A percentile compares a stretch with the other conserved stretches of the same genome.
Evolutionary conservation across 306 rosid genomes (phyloP).

Genomic region (Cucurbita argyrosperma): DNA sequence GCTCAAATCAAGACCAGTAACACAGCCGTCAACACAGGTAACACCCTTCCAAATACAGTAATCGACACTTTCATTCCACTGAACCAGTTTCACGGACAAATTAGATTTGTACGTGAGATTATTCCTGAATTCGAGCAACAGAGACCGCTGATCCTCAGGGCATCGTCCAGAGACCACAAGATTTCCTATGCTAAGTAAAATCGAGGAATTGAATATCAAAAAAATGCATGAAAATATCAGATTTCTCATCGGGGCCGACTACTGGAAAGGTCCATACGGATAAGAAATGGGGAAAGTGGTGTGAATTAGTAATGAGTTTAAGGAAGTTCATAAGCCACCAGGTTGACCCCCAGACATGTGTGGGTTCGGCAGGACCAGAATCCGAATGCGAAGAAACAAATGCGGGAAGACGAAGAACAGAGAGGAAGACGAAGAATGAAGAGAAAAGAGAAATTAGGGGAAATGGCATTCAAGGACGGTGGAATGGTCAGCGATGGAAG

Average conservation of each 20-base stretch:
- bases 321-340: background rate
- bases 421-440: background rate
- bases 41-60: constrained; percentile 50
- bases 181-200: background rate
- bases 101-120: background rate
- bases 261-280: background rate
- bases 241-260: constrained; percentile 16
- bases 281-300: background rate
- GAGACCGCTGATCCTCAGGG: constrained; percentile 20
- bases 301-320: background rate
- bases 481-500: background rate
- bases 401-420: background rate
- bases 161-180: constrained; percentile 18
- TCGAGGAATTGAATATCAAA: background rate
- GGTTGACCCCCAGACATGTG: background rate
- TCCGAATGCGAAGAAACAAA: background rate
- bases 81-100: constrained; percentile 8
- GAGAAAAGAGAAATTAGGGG: background rate
- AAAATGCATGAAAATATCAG: constrained; percentile 14
- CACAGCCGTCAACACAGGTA: background rate
- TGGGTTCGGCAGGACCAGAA: background rate
- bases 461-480: background rate
- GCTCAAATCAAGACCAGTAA: constrained; percentile 10
- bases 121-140: constrained; percentile 30
- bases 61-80: constrained; percentile 19